A percentile compares a stretch with the other conserved stretches of the same genome.
These are phyloP conservation scores for Carex parvula DNA, from an alignment of 176 grass and related monocot species.

Conservation along the genomic window DNA sequence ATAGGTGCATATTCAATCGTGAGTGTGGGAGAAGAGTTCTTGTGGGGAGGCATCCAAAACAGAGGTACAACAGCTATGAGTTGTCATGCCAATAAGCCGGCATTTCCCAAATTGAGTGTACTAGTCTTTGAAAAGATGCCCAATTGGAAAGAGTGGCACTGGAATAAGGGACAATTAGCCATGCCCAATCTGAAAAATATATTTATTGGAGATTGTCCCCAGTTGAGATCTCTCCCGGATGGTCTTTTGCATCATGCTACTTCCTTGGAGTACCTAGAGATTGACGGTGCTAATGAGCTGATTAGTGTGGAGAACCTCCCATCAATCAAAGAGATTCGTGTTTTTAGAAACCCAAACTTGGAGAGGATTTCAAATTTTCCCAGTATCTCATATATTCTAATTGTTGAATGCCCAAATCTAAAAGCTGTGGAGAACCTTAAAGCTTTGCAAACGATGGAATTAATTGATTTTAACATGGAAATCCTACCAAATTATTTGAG, in stretches of 20 bases:
- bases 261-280: not conserved
- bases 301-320: too few species aligned
- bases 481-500: not conserved
- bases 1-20: not conserved
- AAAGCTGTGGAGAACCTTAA: not conserved
- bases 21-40: not conserved
- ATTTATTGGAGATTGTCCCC: not conserved
- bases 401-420: not conserved
- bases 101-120: not conserved
- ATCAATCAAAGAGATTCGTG: too few species aligned
- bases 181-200: constrained; percentile 3
- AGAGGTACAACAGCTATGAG: not conserved
- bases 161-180: not conserved
- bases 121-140: not conserved
- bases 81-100: too few species aligned
- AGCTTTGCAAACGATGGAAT: not conserved
- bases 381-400: too few species aligned
- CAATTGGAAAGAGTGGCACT: constrained; percentile 8
- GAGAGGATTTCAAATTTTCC: too few species aligned
- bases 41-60: not conserved
- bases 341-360: too few species aligned
- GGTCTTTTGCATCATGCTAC: not conserved
- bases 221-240: not conserved
- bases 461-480: not conserved
- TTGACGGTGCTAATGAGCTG: not conserved